A percentile compares a stretch with the other conserved stretches of the same genome.
Evolutionary conservation across 192 early-diverging fungal species (phyloP).

Genomic region (Haplosporangium gracile): DNA sequence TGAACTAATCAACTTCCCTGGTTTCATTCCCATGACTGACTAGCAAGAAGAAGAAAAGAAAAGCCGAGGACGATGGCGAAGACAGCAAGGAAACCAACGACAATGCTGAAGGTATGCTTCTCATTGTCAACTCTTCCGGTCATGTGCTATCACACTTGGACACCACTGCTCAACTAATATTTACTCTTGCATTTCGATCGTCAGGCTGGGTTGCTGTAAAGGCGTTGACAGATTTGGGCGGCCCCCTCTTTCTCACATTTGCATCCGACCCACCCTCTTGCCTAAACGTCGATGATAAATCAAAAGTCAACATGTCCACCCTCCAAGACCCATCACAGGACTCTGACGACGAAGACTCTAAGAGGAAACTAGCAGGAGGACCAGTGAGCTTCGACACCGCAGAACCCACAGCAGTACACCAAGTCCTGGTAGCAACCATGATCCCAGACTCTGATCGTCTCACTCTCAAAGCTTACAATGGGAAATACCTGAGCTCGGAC

Average conservation of each 20-base stretch:
- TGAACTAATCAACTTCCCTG: background rate
- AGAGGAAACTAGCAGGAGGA: background rate
- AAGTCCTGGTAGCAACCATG: conserved; percentile 77
- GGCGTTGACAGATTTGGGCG: conserved; percentile 73
- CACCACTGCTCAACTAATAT: background rate
- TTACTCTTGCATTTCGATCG: background rate
- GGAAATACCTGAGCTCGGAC: conserved; percentile 80
- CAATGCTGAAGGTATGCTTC: conserved; percentile 38
- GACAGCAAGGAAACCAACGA: conserved; percentile 46
- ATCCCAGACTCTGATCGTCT: conserved; percentile 68
- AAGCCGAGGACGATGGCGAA: conserved; percentile 58
- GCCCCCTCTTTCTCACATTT: conserved; percentile 77
- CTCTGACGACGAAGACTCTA: conserved; percentile 28
- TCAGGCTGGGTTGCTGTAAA: conserved; percentile 76
- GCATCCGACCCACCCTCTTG: conserved; percentile 72
- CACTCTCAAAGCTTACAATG: conserved; percentile 72
- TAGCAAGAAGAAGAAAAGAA: conserved; percentile 77
- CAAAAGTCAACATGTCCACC: conserved; percentile 59
- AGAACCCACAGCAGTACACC: conserved; percentile 65
- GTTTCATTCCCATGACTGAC: background rate
- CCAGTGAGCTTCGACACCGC: conserved; percentile 55
- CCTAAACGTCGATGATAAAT: conserved; percentile 62
- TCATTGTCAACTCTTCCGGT: no score
- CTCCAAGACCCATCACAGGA: conserved; percentile 30
- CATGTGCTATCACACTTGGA: background rate